Evolutionary conservation across 257 asterid genomes (phyloP).

Genomic region (Solanum paucissectum): DNA sequence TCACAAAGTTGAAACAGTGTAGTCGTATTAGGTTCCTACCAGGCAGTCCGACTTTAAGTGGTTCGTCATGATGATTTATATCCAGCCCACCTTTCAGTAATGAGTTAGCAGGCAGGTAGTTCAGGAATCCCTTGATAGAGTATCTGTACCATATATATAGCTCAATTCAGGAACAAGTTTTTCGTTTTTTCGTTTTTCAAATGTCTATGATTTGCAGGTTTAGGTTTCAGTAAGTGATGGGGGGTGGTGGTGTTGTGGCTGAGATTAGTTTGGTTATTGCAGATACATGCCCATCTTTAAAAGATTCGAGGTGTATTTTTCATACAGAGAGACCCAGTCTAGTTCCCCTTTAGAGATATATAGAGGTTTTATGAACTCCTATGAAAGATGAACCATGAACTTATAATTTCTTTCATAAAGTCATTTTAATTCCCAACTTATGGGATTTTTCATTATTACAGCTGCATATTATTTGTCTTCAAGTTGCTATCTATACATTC

Average conservation of each 20-base stretch:
- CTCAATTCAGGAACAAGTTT: slow-evolving; percentile 50
- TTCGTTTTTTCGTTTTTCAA: not conserved
- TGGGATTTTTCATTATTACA: not conserved
- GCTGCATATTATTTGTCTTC: not conserved
- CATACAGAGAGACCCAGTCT: slow-evolving; percentile 22
- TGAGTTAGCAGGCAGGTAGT: slow-evolving; percentile 58
- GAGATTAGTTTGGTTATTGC: slow-evolving; percentile 30
- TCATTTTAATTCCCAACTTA: not conserved
- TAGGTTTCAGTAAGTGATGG: slow-evolving; percentile 27
- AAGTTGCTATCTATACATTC: not conserved
- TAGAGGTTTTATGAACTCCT: slow-evolving; percentile 3
- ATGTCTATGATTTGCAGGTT: not conserved
- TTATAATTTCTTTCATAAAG: not conserved
- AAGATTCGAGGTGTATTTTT: slow-evolving; percentile 32
- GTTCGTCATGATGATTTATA: slow-evolving; percentile 29
- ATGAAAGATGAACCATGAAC: slow-evolving; percentile 1
- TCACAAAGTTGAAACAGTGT: slow-evolving; percentile 52
- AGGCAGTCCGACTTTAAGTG: slow-evolving; percentile 14
- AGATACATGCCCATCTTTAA: slow-evolving; percentile 17
- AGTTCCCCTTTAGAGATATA: not conserved
- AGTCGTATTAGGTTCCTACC: slow-evolving; percentile 34
- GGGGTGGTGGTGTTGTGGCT: slow-evolving; percentile 20
- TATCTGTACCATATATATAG: slow-evolving; percentile 75
- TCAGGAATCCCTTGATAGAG: slow-evolving; percentile 41
- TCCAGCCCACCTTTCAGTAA: slow-evolving; percentile 29